Conservation (phyloP, 148 eudicot species). For the Dysphania ambrosioides region DNA sequence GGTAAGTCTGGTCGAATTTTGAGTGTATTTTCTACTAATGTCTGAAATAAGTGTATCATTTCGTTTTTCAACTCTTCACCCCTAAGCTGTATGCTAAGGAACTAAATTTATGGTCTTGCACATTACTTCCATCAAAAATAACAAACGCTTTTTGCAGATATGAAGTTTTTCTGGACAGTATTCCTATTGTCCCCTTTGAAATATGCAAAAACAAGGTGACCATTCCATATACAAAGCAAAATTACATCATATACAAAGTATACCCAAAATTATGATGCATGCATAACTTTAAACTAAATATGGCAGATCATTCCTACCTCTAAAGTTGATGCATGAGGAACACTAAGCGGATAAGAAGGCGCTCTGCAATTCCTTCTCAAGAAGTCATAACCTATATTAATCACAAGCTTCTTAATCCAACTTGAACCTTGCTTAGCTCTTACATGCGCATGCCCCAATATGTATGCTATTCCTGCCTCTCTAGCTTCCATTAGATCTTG, state of each 20-base stretch:
- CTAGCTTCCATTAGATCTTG: constrained; percentile 82
- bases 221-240: constrained; percentile 30
- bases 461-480: constrained; percentile 84
- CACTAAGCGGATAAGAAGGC: constrained; percentile 56
- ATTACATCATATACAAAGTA: constrained; percentile 37
- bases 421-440: constrained; percentile 82
- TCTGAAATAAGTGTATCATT: too few species aligned
- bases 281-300: constrained; percentile 31
- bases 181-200: background rate
- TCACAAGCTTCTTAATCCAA: constrained; percentile 59
- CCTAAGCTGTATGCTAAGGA: background rate
- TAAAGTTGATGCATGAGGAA: constrained; percentile 89
- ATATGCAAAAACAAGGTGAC: constrained; percentile 11
- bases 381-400: constrained; percentile 77
- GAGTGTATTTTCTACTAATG: too few species aligned
- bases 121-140: background rate
- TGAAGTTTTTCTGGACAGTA: background rate
- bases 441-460: constrained; percentile 80
- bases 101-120: background rate
- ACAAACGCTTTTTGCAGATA: background rate
- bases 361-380: constrained; percentile 79
- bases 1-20: too few species aligned
- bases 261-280: constrained; percentile 13
- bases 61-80: too few species aligned
- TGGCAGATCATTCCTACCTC: constrained; percentile 94